Base-by-base conservation (phyloP, 2,329 filamentous ascomycete genomes). In the Daldinia sp. region DNA sequence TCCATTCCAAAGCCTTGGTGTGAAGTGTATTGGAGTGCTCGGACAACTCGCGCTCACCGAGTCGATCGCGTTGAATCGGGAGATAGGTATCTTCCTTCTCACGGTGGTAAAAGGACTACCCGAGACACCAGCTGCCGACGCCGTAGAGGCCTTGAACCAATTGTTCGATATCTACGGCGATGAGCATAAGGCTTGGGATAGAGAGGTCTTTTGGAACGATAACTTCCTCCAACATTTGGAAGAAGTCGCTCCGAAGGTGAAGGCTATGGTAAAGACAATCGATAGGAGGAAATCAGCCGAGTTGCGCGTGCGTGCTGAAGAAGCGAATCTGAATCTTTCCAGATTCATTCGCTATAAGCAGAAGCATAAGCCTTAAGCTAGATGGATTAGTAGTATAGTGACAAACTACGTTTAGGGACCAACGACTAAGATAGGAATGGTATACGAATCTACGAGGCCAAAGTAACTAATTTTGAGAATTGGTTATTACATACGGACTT, bases 161-260 rank as follows among this genome's bases (percentile, higher is more conserved):
- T 69, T 92, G 18, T 90, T 90, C 72, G 90, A 92, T 72, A 84
- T 92, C 6, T 92, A 92, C 78, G 86, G 84, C 28, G 87, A 92
- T 75, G 88, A 89, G 76, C 82, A 82, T 12, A 83, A 81, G 60
- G 80, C 83, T 10, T 89, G 86, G 75, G 90, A 92, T 75, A 82
- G 80, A 64, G 83, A 86, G 28, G 89, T 92, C 2, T 92, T 91
- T 78, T 90, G 89, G 86, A 84, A 84, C 72, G 84, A 88, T 69
- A 83, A 82, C 69, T 88, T 92, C 74, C 77, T 89, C 62, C 82
- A 84, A 72, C 87, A 88, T 68, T 79, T 92, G 1, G 86, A 89
- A 71, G 85, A 83, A 15, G 79, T 81, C 6, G 72, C 85, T 23
- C 85, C 87, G 39, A 88, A 87, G 79, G 79, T 84, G 18, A 87